phyloP scores from a whole-genome alignment of 768 basidiomycete species.

The Suillus spraguei region DNA sequence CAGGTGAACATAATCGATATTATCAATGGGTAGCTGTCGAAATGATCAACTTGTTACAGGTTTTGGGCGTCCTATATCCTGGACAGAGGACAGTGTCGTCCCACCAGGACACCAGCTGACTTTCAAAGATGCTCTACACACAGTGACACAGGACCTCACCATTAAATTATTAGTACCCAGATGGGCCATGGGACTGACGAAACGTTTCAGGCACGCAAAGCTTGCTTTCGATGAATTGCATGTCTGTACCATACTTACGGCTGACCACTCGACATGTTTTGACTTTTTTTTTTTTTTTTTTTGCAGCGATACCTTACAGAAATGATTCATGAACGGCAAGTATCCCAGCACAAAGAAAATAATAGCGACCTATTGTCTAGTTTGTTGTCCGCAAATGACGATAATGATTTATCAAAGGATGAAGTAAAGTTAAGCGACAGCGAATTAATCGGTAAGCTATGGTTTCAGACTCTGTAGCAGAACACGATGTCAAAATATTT shows the following conservation, averaged over 20 bases:
- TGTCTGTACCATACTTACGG: conserved; percentile 24
- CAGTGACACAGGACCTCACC: conserved; percentile 41
- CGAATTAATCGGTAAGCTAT: conserved; percentile 41
- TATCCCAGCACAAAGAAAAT: conserved; percentile 37
- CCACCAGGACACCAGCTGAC: conserved; percentile 48
- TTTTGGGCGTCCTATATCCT: conserved; percentile 53
- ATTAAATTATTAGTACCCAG: conserved; percentile 42
- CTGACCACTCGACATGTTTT: not conserved
- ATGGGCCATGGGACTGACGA: conserved; percentile 41
- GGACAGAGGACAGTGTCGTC: conserved; percentile 43
- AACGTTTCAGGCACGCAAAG: conserved; percentile 32
- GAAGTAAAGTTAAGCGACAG: conserved; percentile 40
- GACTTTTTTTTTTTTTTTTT: not conserved
- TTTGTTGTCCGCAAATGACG: conserved; percentile 52
- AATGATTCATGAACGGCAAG: conserved; percentile 51
- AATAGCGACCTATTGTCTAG: conserved; percentile 55
- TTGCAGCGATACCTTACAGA: conserved; percentile 50
- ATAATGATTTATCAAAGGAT: conserved; percentile 28
- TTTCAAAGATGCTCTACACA: no score
- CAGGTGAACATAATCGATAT: conserved; percentile 37
- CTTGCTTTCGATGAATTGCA: conserved; percentile 47
- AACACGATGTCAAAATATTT: not conserved
- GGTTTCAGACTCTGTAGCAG: not conserved
- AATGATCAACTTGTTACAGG: conserved; percentile 30
- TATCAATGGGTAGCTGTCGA: not conserved